Percentiles rank a stretch among this genome's conserved stretches.
phyloP scores from a whole-genome alignment of 2,329 filamentous ascomycete genomes.

The Ceratocystis variospora region DNA sequence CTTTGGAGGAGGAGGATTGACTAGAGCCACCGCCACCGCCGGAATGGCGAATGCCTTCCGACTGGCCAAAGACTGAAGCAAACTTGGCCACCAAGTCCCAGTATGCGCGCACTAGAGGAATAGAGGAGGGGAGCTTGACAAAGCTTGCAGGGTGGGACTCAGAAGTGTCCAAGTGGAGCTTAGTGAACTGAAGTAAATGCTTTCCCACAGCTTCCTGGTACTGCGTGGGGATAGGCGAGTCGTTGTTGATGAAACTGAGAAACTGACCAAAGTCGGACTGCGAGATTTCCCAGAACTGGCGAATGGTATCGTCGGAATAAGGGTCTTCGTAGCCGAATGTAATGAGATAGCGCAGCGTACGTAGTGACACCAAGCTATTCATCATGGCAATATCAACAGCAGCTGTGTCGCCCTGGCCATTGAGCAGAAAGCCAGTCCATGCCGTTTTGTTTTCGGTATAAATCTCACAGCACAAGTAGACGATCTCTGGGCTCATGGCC shows the following conservation, averaged over 20 bases:
- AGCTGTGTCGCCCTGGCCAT: slow-evolving; percentile 43
- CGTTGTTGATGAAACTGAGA: slow-evolving; percentile 46
- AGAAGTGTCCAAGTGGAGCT: slow-evolving; percentile 80
- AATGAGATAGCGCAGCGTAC: slow-evolving; percentile 64
- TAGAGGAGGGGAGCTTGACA: slow-evolving; percentile 62
- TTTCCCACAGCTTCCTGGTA: slow-evolving; percentile 59
- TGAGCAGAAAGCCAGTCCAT: slow-evolving; percentile 51
- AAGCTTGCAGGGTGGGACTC: slow-evolving; percentile 69
- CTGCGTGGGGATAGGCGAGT: slow-evolving; percentile 38
- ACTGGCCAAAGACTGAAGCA: slow-evolving; percentile 56
- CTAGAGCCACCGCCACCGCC: slow-evolving; percentile 25
- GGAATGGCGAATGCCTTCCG: slow-evolving; percentile 40
- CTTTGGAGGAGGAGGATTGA: slow-evolving; percentile 29
- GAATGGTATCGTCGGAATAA: slow-evolving; percentile 60
- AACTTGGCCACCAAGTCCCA: slow-evolving; percentile 71
- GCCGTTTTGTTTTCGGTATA: slow-evolving; percentile 59
- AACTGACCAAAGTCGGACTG: slow-evolving; percentile 68
- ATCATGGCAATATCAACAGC: slow-evolving; percentile 51
- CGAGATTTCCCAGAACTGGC: slow-evolving; percentile 67
- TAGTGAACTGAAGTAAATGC: slow-evolving; percentile 79
- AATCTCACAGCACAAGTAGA: slow-evolving; percentile 64
- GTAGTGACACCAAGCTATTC: slow-evolving; percentile 66
- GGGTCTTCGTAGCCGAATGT: slow-evolving; percentile 74
- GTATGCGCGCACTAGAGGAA: slow-evolving; percentile 66
- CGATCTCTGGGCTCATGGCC: slow-evolving; percentile 64